Evolutionary conservation across 192 early-diverging fungal species (phyloP).

Genomic region (Coemansia sp.): DNA sequence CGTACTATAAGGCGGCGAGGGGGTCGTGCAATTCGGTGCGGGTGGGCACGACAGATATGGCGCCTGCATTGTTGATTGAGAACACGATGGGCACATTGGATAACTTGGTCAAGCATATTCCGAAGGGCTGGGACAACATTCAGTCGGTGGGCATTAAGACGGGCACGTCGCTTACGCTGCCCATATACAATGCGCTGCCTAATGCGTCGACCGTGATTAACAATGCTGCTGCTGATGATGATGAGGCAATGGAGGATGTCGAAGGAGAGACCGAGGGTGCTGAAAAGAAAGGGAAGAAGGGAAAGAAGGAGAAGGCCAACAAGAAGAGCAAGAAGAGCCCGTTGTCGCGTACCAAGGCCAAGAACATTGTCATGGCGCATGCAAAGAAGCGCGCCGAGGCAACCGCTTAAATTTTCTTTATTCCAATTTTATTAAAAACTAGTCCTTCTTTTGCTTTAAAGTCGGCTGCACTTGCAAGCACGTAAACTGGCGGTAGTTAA

Average conservation of each 20-base stretch:
- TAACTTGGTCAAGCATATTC: constrained; percentile 62
- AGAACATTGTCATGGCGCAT: constrained; percentile 6
- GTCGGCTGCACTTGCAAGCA: constrained; percentile 6
- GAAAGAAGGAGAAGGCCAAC: neutral
- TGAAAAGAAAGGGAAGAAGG: neutral
- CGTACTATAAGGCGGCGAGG: constrained; percentile 21
- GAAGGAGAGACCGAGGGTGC: neutral
- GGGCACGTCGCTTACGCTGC: constrained; percentile 71
- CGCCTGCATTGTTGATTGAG: constrained; percentile 61
- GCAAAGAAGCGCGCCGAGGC: constrained; percentile 18
- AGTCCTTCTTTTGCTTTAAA: constrained; percentile 37
- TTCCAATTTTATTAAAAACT: neutral
- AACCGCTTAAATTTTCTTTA: neutral
- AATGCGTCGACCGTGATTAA: constrained; percentile 14
- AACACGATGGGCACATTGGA: constrained; percentile 71
- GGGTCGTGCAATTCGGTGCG: constrained; percentile 62
- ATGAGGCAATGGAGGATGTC: constrained; percentile 6
- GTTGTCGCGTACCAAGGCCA: constrained; percentile 23
- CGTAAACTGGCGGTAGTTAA: constrained; percentile 64
- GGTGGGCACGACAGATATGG: constrained; percentile 65
- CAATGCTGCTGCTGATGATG: neutral
- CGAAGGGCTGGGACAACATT: constrained; percentile 80
- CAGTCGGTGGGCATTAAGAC: constrained; percentile 85
- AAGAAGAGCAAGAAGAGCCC: constrained; percentile 43
- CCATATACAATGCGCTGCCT: constrained; percentile 74